Base-by-base conservation (phyloP, 495 filamentous ascomycete genomes). In the Durotheca rogersii region DNA sequence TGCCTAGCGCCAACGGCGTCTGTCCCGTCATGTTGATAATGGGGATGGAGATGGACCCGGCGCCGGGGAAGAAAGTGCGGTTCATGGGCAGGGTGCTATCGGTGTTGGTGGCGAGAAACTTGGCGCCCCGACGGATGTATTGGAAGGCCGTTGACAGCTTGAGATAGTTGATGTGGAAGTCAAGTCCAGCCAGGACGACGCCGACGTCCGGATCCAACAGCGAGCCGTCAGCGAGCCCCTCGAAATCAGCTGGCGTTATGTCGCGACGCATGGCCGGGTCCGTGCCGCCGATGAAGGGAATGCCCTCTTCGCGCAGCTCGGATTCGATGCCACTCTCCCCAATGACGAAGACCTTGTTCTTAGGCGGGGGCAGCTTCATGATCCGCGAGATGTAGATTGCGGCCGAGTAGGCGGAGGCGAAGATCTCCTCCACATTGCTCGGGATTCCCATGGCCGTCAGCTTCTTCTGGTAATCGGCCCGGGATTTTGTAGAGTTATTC, bases 401-500 rank as follows among this genome's bases (percentile, higher is more conserved):
- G 37, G 92, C 79, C 61, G 88, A 93, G 78, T 97, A 98, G 47
- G 90, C 85, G 17, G 91, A 96, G 48, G 86, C 89, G 69, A 97
- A 97, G 62, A 98, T 87, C 72, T 99, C 94, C 67, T 96, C 88
- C 12, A 76, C 80, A 41, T 77, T 75, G 53, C 82, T 83, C 0
- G 87, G 85, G 50, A 98, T 96, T 0, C 88, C 88, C 59, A 96
- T 73, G 16, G 65, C 69, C n/a, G 85, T 82, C 36, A 98, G 81
- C 58, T 96, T 97, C 71, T 91, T 90, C 67, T 84, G 83, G 69
- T 97, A 97, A 60, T 94, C 89, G 17, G 81, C 77, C 12, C 93
- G 88, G 12, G 92, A 95, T 66, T 97, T 97, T 19, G 93, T 97
- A 66, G 88, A 94, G 77, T 99, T 99, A 69, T 99, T 99, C 2